These are phyloP conservation scores for Carex cristatella DNA, from an alignment of 176 grass and related monocot species.

Conservation along the genomic window DNA sequence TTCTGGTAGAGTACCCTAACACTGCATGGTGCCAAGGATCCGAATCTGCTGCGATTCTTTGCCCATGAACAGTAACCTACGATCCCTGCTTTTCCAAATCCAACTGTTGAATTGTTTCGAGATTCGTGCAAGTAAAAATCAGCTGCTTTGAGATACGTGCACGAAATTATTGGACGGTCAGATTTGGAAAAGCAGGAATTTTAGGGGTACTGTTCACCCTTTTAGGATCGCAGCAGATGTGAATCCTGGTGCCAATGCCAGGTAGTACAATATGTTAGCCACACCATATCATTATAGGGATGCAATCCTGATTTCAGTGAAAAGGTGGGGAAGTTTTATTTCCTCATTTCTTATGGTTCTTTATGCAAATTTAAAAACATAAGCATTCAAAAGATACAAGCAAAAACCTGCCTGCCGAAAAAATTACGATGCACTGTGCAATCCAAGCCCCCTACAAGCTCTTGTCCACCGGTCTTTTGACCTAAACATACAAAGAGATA, in stretches of 20 bases:
- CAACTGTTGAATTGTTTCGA: too few relatives aligned
- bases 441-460: constrained; percentile 87
- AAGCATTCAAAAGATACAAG: background rate
- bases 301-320: background rate
- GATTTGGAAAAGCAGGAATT: too few relatives aligned
- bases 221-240: too few relatives aligned
- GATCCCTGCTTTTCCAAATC: too few relatives aligned
- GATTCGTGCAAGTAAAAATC: too few relatives aligned
- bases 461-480: constrained; percentile 78
- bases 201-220: too few relatives aligned
- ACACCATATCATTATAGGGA: background rate
- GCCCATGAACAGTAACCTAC: too few relatives aligned
- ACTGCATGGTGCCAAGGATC: too few relatives aligned
- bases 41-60: too few relatives aligned
- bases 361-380: background rate
- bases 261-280: background rate
- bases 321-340: background rate
- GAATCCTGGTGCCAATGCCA: background rate
- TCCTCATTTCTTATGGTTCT: background rate
- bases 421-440: constrained; percentile 93
- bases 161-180: too few relatives aligned
- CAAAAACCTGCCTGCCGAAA: constrained; percentile 83
- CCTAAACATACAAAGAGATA: constrained; percentile 29
- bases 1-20: background rate
- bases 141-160: too few relatives aligned